These are phyloP conservation scores for Penicillium sp. DNA, from an alignment of 2,329 filamentous ascomycete species.

Conservation along the genomic window DNA sequence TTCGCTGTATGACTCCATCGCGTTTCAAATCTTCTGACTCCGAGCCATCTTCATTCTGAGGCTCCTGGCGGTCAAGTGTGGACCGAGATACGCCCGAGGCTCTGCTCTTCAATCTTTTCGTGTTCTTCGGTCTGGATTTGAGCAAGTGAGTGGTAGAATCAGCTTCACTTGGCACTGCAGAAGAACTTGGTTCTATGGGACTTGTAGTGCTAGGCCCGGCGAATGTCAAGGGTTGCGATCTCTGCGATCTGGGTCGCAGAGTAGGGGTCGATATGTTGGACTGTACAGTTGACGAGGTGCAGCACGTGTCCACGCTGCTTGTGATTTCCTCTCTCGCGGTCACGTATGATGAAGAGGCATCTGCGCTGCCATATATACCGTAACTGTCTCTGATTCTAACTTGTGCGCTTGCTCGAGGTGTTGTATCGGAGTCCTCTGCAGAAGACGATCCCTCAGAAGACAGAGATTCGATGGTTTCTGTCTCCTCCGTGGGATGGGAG, in stretches of 20 bases:
- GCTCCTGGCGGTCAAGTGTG: slow-evolving; percentile 40
- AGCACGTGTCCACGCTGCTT: slow-evolving; percentile 23
- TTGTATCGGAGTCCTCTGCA: slow-evolving; percentile 20
- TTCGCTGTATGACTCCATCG: slow-evolving; percentile 20
- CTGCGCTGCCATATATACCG: slow-evolving; percentile 19
- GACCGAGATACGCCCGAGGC: slow-evolving; percentile 20
- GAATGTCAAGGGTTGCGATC: slow-evolving; percentile 23
- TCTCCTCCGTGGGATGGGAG: slow-evolving; percentile 28
- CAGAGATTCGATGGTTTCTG: slow-evolving; percentile 11
- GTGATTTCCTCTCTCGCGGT: slow-evolving; percentile 35
- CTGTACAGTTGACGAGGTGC: slow-evolving; percentile 22
- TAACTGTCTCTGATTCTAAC: slow-evolving; percentile 10
- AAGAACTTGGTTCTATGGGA: slow-evolving; percentile 26
- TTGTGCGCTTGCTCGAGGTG: slow-evolving; percentile 17
- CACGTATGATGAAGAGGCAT: slow-evolving; percentile 36
- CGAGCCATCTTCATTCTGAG: slow-evolving; percentile 33
- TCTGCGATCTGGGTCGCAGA: slow-evolving; percentile 11
- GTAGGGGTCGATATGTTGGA: slow-evolving; percentile 7
- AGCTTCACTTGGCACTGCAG: slow-evolving; percentile 34
- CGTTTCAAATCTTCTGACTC: slow-evolving; percentile 20
- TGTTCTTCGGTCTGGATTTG: background rate
- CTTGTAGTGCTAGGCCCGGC: slow-evolving; percentile 25
- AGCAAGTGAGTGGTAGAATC: slow-evolving; percentile 40
- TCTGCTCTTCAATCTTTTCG: slow-evolving; percentile 15
- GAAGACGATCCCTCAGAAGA: background rate